Percentiles rank a stretch among this genome's conserved stretches.
phyloP scores from a whole-genome alignment of 2,329 filamentous ascomycete genomes.

The Pseudophaeomoniella oleicola region DNA sequence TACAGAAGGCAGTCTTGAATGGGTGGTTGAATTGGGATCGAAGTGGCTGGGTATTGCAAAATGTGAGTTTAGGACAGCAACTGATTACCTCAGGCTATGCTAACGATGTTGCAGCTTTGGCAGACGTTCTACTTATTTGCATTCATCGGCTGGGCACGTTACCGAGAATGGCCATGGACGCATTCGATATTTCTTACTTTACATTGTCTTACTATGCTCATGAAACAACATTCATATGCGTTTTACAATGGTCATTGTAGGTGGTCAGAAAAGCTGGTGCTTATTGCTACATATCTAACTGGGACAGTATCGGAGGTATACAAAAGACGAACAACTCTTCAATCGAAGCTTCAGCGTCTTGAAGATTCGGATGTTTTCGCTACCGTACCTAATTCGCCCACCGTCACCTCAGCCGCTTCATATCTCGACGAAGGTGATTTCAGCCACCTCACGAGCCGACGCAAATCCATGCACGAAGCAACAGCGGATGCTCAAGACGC shows the following conservation, averaged over 20 bases:
- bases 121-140: conserved; percentile 48
- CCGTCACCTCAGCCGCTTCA: conserved; percentile 28
- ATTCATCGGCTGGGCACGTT: conserved; percentile 51
- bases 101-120: conserved; percentile 39
- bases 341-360: conserved; percentile 40
- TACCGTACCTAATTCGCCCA: conserved; percentile 28
- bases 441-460: conserved; percentile 20
- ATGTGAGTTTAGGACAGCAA: too few relatives aligned
- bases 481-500: conserved; percentile 13
- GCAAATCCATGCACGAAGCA: conserved; percentile 15
- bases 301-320: conserved; percentile 41
- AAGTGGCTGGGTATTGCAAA: conserved; percentile 59
- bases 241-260: conserved; percentile 61
- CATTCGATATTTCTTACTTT: conserved; percentile 66
- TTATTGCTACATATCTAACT: not conserved
- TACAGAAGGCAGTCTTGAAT: conserved; percentile 47
- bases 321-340: conserved; percentile 32
- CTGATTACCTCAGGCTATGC: conserved; percentile 2
- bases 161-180: conserved; percentile 69
- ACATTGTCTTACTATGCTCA: conserved; percentile 60
- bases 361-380: conserved; percentile 33
- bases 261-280: conserved; percentile 6
- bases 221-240: conserved; percentile 72
- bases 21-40: conserved; percentile 53
- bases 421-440: conserved; percentile 20